phyloP scores from a whole-genome alignment of 257 asterid species.

The Przewalskia tangutica region DNA sequence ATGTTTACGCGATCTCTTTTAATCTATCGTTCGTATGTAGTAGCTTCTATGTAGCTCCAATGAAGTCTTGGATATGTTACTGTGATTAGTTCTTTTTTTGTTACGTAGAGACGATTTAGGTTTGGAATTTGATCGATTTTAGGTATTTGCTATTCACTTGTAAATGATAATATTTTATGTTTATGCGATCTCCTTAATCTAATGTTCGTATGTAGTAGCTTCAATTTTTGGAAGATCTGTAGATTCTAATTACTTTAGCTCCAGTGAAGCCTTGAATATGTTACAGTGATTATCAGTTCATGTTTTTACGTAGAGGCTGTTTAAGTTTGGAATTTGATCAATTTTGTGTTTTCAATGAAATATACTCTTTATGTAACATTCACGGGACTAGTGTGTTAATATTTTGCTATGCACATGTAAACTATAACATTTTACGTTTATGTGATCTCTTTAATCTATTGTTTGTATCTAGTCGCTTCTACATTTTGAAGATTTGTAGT shows the following conservation, averaged over 20 bases:
- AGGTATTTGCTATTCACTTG: neutral
- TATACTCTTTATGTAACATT: neutral
- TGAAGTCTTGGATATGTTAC: neutral
- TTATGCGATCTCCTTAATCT: no score
- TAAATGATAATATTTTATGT: no score
- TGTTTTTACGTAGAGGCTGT: neutral
- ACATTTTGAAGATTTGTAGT: no score
- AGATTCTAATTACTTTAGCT: neutral
- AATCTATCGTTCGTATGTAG: no score
- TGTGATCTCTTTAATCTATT: no score
- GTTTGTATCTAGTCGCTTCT: no score
- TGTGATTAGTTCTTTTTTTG: no score
- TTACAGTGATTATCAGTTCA: neutral
- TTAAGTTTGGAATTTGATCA: neutral
- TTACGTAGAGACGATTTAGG: no score
- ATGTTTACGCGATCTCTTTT: no score
- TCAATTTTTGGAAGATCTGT: neutral
- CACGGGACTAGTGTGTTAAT: neutral
- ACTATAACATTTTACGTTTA: no score
- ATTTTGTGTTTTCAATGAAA: neutral
- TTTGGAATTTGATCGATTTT: neutral
- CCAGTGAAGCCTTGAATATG: neutral
- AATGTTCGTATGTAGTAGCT: no score
- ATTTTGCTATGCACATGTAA: neutral
- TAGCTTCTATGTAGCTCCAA: neutral